A percentile compares a stretch with the other conserved stretches of the same genome.
phyloP scores from a whole-genome alignment of 352 stramenopile genomes.

The Globisporangium barbulae region DNA sequence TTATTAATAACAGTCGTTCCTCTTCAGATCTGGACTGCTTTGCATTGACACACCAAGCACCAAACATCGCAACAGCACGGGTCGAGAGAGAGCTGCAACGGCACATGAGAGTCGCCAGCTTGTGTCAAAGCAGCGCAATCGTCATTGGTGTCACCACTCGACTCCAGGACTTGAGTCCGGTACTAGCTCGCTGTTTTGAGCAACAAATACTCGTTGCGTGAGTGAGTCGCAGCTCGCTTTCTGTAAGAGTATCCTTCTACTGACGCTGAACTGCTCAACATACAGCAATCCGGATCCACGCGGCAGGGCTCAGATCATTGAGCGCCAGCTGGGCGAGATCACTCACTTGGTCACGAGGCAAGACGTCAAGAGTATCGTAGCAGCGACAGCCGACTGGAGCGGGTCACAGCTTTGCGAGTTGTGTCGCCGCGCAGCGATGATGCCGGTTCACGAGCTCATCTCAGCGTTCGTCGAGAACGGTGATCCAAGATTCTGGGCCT shows the following conservation, averaged over 20 bases:
- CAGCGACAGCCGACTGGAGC: background rate
- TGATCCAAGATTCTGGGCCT: background rate
- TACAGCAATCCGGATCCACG: background rate
- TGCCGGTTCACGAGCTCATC: background rate
- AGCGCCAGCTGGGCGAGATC: background rate
- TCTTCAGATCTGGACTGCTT: slow-evolving; percentile 1
- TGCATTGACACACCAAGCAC: background rate
- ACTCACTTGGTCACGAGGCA: background rate
- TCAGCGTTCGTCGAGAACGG: slow-evolving; percentile 1
- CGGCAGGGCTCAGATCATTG: slow-evolving; percentile 5
- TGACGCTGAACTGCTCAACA: background rate
- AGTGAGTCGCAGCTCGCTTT: background rate
- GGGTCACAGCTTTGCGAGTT: background rate
- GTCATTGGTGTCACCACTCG: background rate
- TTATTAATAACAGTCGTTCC: too few relatives aligned
- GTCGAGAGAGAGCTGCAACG: background rate
- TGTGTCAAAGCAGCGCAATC: background rate
- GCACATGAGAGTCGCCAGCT: background rate
- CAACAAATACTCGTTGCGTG: background rate
- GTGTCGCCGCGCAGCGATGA: slow-evolving; percentile 1
- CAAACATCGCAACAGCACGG: background rate
- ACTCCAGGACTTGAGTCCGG: background rate
- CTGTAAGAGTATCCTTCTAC: background rate
- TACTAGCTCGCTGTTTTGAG: background rate
- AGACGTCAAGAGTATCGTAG: background rate